A percentile compares a stretch with the other conserved stretches of the same genome.
phyloP scores from a whole-genome alignment of 768 basidiomycete species.

The Boletus sp. region DNA sequence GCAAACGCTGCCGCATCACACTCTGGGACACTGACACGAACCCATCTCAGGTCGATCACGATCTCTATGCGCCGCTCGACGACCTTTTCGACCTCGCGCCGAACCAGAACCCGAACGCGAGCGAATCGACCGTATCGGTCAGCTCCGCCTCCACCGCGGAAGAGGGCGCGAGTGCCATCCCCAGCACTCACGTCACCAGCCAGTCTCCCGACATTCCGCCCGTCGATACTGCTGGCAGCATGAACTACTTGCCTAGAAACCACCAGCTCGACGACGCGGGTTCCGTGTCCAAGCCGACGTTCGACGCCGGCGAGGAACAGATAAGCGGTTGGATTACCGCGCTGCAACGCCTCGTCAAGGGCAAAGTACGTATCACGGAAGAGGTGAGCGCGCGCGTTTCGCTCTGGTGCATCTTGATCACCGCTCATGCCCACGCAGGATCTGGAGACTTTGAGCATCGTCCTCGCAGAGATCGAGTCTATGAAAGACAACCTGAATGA shows the following conservation, averaged over 20 bases:
- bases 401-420: not conserved
- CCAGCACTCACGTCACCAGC: conserved; percentile 21
- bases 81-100: not conserved
- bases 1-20: too few species aligned
- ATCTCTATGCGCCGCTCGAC: conserved; percentile 6
- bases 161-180: not conserved
- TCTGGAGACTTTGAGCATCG: conserved; percentile 26
- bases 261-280: not conserved
- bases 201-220: conserved; percentile 13
- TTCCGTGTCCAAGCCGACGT: not conserved
- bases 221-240: not conserved
- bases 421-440: conserved; percentile 14
- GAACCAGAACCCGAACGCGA: conserved; percentile 2
- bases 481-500: conserved; percentile 12
- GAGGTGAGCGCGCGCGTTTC: conserved; percentile 12
- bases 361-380: conserved; percentile 22
- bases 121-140: conserved; percentile 1
- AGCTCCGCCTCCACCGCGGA: conserved; percentile 3
- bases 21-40: too few species aligned
- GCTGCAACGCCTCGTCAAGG: conserved; percentile 34
- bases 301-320: conserved; percentile 4
- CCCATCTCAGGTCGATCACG: conserved; percentile 10
- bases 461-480: conserved; percentile 33
- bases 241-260: not conserved
- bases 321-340: conserved; percentile 17